Percentiles rank a stretch among this genome's conserved stretches.
Evolutionary conservation across 768 basidiomycete species (phyloP).

Genomic region (Suillus decipiens): DNA sequence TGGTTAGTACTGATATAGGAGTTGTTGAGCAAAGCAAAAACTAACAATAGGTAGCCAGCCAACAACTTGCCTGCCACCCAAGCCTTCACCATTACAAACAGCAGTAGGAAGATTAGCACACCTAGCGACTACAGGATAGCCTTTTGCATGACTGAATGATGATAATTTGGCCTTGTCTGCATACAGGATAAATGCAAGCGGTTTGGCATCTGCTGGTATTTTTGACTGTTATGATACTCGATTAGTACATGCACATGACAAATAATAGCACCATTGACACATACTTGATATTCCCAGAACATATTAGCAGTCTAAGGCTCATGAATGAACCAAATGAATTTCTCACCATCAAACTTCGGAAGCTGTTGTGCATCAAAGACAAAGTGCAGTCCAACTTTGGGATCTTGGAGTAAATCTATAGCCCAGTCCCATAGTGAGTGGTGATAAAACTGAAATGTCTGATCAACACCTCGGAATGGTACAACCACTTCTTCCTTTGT

Average conservation of each 20-base stretch:
- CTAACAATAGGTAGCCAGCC: slow-evolving; percentile 19
- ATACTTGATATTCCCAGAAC: background rate
- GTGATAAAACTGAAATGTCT: background rate
- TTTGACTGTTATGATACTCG: background rate
- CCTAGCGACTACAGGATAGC: slow-evolving; percentile 22
- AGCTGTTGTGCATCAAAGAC: background rate
- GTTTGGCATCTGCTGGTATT: slow-evolving; percentile 6
- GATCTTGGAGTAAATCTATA: slow-evolving; percentile 7
- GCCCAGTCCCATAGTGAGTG: slow-evolving; percentile 14
- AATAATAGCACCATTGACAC: background rate
- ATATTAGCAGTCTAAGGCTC: background rate
- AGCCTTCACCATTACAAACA: slow-evolving; percentile 15
- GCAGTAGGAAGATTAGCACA: slow-evolving; percentile 17
- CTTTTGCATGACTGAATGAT: slow-evolving; percentile 16
- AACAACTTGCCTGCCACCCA: slow-evolving; percentile 21
- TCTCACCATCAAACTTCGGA: background rate
- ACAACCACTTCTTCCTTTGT: slow-evolving; percentile 4
- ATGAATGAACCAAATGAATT: background rate
- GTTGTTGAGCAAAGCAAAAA: slow-evolving; percentile 10
- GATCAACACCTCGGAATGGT: background rate
- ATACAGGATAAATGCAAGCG: slow-evolving; percentile 37
- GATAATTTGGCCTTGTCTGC: slow-evolving; percentile 27
- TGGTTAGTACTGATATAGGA: background rate
- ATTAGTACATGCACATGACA: background rate
- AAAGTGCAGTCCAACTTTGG: slow-evolving; percentile 11